Evolutionary conservation across 2,329 filamentous ascomycete species (phyloP).

Genomic region (Aspergillus viridinutans): DNA sequence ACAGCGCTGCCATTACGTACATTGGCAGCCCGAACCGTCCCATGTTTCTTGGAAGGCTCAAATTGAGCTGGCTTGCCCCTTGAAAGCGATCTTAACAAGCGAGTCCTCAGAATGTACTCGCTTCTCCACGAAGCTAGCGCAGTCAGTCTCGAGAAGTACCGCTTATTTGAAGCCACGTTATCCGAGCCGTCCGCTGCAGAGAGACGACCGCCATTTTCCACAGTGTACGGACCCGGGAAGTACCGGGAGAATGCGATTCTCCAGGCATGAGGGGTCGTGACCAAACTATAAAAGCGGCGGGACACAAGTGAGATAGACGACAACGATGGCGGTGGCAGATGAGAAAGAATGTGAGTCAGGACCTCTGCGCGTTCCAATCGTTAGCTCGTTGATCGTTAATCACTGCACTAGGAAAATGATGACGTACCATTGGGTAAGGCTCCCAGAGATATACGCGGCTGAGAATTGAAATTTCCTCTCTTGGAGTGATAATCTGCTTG

Average conservation of each 20-base stretch:
- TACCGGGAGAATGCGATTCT: conserved; percentile 85
- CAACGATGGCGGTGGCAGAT: conserved; percentile 81
- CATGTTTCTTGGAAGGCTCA: conserved; percentile 50
- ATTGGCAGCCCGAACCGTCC: conserved; percentile 50
- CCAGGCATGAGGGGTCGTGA: conserved; percentile 92
- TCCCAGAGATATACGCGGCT: conserved; percentile 48
- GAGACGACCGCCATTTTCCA: conserved; percentile 40
- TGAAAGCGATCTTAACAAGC: conserved; percentile 73
- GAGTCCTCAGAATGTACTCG: conserved; percentile 86
- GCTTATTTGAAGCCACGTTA: conserved; percentile 64
- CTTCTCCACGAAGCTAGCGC: conserved; percentile 88
- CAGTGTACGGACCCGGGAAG: conserved; percentile 71
- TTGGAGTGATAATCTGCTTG: conserved; percentile 48
- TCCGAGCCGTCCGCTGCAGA: conserved; percentile 50
- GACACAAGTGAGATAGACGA: conserved; percentile 80
- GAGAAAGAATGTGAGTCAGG: conserved; percentile 83
- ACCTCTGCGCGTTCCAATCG: conserved; percentile 60
- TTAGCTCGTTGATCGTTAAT: conserved; percentile 7
- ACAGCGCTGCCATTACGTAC: conserved; percentile 68
- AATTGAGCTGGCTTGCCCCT: conserved; percentile 68
- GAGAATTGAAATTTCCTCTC: conserved; percentile 44
- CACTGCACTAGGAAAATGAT: conserved; percentile 3
- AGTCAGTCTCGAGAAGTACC: conserved; percentile 78
- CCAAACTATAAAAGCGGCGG: conserved; percentile 76
- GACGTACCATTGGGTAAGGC: conserved; percentile 74